Conservation (phyloP, 129 eudicot species). For the Pseudognaphalium luteoalbum region DNA sequence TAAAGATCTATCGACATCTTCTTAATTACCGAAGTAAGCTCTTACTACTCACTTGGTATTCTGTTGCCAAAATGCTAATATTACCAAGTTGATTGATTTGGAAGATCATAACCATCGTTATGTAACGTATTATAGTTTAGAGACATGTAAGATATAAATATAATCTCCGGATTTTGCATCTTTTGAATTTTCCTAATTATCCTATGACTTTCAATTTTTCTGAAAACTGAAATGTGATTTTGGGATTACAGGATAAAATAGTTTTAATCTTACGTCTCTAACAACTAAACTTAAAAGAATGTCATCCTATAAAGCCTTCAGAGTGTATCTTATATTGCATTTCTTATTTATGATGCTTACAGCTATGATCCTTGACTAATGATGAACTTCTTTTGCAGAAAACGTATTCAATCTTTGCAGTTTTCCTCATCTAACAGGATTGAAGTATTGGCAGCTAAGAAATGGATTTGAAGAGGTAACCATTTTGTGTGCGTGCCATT, state of each 20-base stretch:
- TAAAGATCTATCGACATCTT: slow-evolving; percentile 89
- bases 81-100: slow-evolving; percentile 9
- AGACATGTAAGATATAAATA: slow-evolving; percentile 1
- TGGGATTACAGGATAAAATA: neutral
- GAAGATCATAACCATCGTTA: neutral
- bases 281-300: neutral
- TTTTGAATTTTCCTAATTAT: neutral
- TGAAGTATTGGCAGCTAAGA: slow-evolving; percentile 65
- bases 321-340: slow-evolving; percentile 9
- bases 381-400: slow-evolving; percentile 55
- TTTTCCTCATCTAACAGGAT: slow-evolving; percentile 76
- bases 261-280: neutral
- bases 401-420: slow-evolving; percentile 85
- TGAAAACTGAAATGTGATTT: slow-evolving; percentile 8
- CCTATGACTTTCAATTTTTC: neutral
- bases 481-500: neutral
- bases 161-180: no score
- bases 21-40: slow-evolving; percentile 87
- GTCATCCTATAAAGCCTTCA: neutral
- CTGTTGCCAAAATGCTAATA: neutral
- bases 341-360: slow-evolving; percentile 8
- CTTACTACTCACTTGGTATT: slow-evolving; percentile 18
- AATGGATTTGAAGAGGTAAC: slow-evolving; percentile 84
- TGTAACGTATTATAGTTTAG: neutral
- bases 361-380: slow-evolving; percentile 24